Conservation (phyloP, 2,329 filamentous ascomycete genomes). For the Neofusicoccum umdonicola region DNA sequence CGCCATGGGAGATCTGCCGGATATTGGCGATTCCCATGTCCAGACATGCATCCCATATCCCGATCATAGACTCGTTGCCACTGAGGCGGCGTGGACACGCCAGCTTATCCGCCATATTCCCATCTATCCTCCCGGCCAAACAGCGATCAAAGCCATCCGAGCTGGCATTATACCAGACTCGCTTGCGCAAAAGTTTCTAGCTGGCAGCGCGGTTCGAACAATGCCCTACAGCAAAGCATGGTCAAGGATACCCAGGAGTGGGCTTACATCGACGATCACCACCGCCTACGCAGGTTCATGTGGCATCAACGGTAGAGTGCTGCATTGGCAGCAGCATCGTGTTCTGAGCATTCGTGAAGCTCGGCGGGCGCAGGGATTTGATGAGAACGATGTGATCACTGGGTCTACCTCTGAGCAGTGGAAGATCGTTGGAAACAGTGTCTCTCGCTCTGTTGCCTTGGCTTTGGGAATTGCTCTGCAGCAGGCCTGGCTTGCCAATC, state of each 20-base stretch:
- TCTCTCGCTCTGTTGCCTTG: slow-evolving; percentile 66
- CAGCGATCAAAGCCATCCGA: slow-evolving; percentile 20
- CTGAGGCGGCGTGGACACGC: not conserved
- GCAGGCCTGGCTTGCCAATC: slow-evolving; percentile 53
- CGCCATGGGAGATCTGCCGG: slow-evolving; percentile 60
- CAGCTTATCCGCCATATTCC: slow-evolving; percentile 47
- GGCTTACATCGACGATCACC: slow-evolving; percentile 62
- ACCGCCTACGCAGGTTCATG: slow-evolving; percentile 55
- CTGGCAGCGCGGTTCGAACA: too few relatives aligned
- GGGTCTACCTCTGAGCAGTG: slow-evolving; percentile 57
- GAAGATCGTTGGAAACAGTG: slow-evolving; percentile 72
- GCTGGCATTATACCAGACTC: slow-evolving; percentile 17
- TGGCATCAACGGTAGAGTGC: slow-evolving; percentile 50
- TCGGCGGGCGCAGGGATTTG: slow-evolving; percentile 67
- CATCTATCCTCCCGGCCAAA: slow-evolving; percentile 43
- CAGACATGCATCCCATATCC: slow-evolving; percentile 64
- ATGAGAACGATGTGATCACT: slow-evolving; percentile 67
- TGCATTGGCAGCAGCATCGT: slow-evolving; percentile 68
- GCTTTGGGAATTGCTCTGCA: slow-evolving; percentile 64
- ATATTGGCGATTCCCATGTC: slow-evolving; percentile 59
- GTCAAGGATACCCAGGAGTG: slow-evolving; percentile 51
- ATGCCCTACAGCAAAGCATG: slow-evolving; percentile 34
- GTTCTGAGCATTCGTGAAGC: slow-evolving; percentile 65
- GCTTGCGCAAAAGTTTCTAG: not conserved
- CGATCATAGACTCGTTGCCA: slow-evolving; percentile 57